phyloP scores from a whole-genome alignment of 2,329 filamentous ascomycete species.

The Exophiala aquamarina region DNA sequence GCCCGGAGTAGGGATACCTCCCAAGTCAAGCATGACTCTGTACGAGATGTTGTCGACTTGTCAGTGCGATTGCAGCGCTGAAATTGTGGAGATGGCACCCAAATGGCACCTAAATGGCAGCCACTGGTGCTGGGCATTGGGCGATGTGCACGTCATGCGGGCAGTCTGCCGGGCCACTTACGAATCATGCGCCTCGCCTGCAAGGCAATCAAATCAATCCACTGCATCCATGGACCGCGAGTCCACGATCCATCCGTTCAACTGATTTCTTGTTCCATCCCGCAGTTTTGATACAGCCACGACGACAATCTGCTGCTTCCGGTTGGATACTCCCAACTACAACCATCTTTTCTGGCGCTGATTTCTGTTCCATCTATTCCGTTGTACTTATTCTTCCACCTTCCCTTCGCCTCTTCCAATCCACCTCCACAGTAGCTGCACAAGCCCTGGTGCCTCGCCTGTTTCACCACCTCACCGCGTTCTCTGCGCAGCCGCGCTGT shows the following conservation, averaged over 20 bases:
- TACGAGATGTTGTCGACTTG: too few relatives aligned
- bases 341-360: not conserved
- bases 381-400: not conserved
- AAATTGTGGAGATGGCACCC: too few relatives aligned
- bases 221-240: too few relatives aligned
- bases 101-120: too few relatives aligned
- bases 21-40: too few relatives aligned
- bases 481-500: not conserved
- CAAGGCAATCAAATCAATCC: not conserved
- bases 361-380: not conserved
- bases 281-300: conserved; percentile 19
- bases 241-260: not conserved
- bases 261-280: conserved; percentile 10
- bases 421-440: too few relatives aligned
- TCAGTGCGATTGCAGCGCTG: too few relatives aligned
- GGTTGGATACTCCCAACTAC: conserved; percentile 22
- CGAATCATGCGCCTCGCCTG: too few relatives aligned
- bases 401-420: not conserved
- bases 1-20: too few relatives aligned
- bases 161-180: too few relatives aligned
- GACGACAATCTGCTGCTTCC: conserved; percentile 17
- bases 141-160: too few relatives aligned
- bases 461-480: conserved; percentile 6
- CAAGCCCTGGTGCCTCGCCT: not conserved
- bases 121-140: too few relatives aligned